Conservation (phyloP, 306 rosid genomes). For the Pachyrhizus erosus region DNA sequence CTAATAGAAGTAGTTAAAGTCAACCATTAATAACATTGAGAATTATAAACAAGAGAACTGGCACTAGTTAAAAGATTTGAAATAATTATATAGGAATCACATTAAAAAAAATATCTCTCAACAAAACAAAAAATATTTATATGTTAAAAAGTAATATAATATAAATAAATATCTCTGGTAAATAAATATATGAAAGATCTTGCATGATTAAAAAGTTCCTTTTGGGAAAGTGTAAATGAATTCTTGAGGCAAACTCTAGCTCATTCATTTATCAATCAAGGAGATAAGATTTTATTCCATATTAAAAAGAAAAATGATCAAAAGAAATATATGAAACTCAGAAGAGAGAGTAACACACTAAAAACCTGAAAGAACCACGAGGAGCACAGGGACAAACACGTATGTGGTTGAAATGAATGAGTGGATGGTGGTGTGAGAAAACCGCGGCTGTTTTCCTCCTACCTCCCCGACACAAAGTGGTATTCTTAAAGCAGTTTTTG, state of each 20-base stretch:
- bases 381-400: slow-evolving; percentile 48
- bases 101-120: no score
- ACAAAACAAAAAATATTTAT: no score
- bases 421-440: slow-evolving; percentile 53
- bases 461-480: slow-evolving; percentile 69
- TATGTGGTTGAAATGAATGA: slow-evolving; percentile 34
- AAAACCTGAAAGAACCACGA: slow-evolving; percentile 49
- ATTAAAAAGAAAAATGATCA: background rate
- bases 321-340: background rate
- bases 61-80: no score
- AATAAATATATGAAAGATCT: no score
- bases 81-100: no score
- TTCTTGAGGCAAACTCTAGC: background rate
- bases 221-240: background rate
- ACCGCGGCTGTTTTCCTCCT: slow-evolving; percentile 71
- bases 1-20: background rate
- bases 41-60: background rate
- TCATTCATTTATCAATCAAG: background rate
- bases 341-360: slow-evolving; percentile 27
- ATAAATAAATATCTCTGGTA: no score
- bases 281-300: background rate
- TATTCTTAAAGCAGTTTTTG: slow-evolving; percentile 48
- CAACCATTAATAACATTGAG: background rate
- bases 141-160: no score
- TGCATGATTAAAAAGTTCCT: background rate